These are phyloP conservation scores for Epithele typhae DNA, from an alignment of 768 basidiomycete genomes.

Conservation along the genomic window DNA sequence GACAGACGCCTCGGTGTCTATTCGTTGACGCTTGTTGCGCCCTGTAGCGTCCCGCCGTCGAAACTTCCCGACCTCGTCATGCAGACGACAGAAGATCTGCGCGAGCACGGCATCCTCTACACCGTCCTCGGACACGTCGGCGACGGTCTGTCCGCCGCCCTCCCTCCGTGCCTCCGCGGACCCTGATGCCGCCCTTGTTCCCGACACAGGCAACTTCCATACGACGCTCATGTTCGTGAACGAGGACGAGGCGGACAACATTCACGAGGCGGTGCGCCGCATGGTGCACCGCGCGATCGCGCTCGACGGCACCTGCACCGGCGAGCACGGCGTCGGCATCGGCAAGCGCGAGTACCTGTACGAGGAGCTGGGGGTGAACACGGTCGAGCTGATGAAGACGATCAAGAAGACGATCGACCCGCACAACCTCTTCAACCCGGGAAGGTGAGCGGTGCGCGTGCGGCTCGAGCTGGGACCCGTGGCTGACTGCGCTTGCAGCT, in stretches of 20 bases:
- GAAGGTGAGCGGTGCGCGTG: constrained; percentile 49
- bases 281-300: constrained; percentile 67
- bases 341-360: constrained; percentile 81
- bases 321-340: constrained; percentile 85
- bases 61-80: constrained; percentile 58
- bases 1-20: not conserved
- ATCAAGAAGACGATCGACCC: constrained; percentile 69
- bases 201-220: constrained; percentile 38
- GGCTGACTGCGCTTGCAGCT: too few relatives aligned
- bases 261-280: constrained; percentile 40
- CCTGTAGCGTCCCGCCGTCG: constrained; percentile 54
- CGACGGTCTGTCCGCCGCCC: constrained; percentile 41
- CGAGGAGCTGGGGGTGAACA: constrained; percentile 77
- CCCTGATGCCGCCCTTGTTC: not conserved
- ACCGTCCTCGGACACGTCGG: constrained; percentile 76
- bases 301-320: constrained; percentile 75
- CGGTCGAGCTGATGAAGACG: constrained; percentile 78
- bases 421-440: constrained; percentile 78
- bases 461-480: too few relatives aligned
- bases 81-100: constrained; percentile 71
- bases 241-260: constrained; percentile 31
- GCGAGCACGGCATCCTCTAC: constrained; percentile 48
- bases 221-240: constrained; percentile 32
- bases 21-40: not conserved
- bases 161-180: not conserved